Base-by-base conservation (phyloP, 345 rosid genomes). In the Geranium rotundifolium region DNA sequence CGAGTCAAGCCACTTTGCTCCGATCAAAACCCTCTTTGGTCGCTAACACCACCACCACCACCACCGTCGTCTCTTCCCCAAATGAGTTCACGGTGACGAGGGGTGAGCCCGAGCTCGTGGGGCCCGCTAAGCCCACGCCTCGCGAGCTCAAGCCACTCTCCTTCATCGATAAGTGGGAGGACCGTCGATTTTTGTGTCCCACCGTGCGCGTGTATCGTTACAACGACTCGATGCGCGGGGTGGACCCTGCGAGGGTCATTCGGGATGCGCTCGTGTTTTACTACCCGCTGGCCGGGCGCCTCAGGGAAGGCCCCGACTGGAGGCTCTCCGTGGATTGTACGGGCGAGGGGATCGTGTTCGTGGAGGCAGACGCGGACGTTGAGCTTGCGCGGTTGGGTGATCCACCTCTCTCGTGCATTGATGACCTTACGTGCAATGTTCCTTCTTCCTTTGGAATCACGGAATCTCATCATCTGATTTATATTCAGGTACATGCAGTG, bases 281-380 rank as follows among this genome's bases (percentile, higher is more conserved):
- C 54, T 64, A 73, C n/a, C n/a, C n/a, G n/a, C n/a, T n/a, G n/a
- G n/a, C n/a, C n/a, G n/a, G n/a, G n/a, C n/a, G n/a, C n/a, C 34
- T 67, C 13, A 29, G 57, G 14, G 67, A 67, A 55, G 67, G 67
- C 18, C 19, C 58, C 39, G 30, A 37, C 4, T 14, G 64, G 15
- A 72, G 67, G 52, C 73, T 73, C 19, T 4, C 50, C 7, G 77
- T 73, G 52, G 69, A 73, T 15, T 73, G 73, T 15, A 73, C 15
- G 0, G 73, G 67, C 1, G 64, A 73, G 41, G 76, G 73, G 9
- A 52, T 65, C 19, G 10, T 73, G 56, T 73, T 73, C n/a, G 46
- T 73, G 5, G 66, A 65, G 37, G 76, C 73, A 0, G 65, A 67
- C 23, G 71, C 71, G 10, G 58, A 61, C 23, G 54, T 61, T 5